Conservation (phyloP, 2,329 filamentous ascomycete genomes). For the Calonectria fujianensis region DNA sequence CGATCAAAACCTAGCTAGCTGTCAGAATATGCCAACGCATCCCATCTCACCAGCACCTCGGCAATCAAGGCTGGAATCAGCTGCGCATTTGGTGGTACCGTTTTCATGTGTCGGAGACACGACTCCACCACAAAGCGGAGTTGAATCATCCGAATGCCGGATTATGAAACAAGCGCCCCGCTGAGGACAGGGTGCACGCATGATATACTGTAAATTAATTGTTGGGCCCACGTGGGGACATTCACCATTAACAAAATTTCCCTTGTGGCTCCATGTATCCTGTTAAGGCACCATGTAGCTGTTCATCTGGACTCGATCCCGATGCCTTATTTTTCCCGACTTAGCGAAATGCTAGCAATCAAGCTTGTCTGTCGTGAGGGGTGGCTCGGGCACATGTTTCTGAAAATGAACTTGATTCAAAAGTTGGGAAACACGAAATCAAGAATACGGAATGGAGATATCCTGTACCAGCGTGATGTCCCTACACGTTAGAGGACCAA, state of each 20-base stretch:
- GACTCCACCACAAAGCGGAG: conserved; percentile 30
- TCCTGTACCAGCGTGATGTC: background rate
- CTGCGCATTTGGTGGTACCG: background rate
- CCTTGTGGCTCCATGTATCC: background rate
- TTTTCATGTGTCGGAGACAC: conserved; percentile 18
- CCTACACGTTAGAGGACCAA: background rate
- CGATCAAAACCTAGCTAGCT: background rate
- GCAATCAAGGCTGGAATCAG: background rate
- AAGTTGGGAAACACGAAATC: background rate
- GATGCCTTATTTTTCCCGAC: background rate
- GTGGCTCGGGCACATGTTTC: background rate
- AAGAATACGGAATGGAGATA: background rate
- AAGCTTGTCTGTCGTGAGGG: background rate
- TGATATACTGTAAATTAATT: conserved; percentile 3
- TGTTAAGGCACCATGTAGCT: background rate
- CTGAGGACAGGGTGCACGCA: conserved; percentile 3
- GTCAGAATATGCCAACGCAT: conserved; percentile 7
- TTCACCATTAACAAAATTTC: background rate
- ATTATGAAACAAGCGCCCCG: conserved; percentile 29
- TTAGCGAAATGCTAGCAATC: background rate
- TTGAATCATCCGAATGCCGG: conserved; percentile 27
- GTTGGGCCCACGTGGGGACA: background rate
- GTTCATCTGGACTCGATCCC: background rate
- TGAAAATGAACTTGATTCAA: background rate
- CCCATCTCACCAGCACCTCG: background rate